Percentiles rank a stretch among this genome's conserved stretches.
Evolutionary conservation across 106 monocot genomes (phyloP).

Genomic region (Dendrobium officinale): DNA sequence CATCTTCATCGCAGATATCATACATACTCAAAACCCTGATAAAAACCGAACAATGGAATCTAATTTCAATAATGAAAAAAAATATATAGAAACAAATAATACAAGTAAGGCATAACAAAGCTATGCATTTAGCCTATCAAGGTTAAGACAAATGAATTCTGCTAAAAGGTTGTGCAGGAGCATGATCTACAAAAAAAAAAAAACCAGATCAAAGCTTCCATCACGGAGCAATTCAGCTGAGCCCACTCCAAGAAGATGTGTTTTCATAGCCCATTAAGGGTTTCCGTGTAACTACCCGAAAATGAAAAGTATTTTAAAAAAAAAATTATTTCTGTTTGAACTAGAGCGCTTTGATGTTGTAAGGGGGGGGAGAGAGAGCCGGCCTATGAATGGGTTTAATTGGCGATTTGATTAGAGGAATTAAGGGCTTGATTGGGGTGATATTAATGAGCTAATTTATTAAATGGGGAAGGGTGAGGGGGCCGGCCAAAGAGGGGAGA

Average conservation of each 20-base stretch:
- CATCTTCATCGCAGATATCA: constrained; percentile 58
- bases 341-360: no score
- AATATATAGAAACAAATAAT: neutral
- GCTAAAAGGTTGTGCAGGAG: neutral
- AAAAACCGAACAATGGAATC: neutral
- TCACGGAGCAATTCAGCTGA: neutral
- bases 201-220: neutral
- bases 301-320: no score
- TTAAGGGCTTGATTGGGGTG: no score
- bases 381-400: no score
- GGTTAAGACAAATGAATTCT: neutral
- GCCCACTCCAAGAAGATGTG: neutral
- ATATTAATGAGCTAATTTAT: no score
- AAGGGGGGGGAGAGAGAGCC: no score
- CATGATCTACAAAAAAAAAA: neutral
- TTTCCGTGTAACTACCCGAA: no score
- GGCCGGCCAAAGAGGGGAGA: no score
- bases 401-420: no score
- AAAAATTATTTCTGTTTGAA: no score
- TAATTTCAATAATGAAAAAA: neutral
- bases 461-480: no score
- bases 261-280: neutral
- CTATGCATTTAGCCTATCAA: neutral
- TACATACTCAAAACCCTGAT: constrained; percentile 78
- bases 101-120: neutral